A percentile compares a stretch with the other conserved stretches of the same genome.
Evolutionary conservation across 2,329 filamentous ascomycete genomes (phyloP).

Genomic region (Aplosporella prunicola): DNA sequence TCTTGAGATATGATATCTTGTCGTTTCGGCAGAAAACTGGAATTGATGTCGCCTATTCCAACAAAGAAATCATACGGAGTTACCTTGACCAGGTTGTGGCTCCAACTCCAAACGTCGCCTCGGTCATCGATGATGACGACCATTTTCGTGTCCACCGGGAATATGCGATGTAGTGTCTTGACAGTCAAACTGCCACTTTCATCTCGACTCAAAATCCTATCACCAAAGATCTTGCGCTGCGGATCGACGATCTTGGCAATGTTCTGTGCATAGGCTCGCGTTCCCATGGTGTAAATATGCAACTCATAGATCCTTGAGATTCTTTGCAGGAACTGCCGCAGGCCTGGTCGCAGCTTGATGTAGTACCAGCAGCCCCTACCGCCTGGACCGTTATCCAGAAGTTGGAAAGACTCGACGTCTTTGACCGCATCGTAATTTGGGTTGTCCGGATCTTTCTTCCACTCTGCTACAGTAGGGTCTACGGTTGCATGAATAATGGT

Average conservation of each 20-base stretch:
- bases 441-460: slow-evolving; percentile 79
- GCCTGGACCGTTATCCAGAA: slow-evolving; percentile 64
- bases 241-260: slow-evolving; percentile 92
- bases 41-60: slow-evolving; percentile 97
- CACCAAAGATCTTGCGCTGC: slow-evolving; percentile 78
- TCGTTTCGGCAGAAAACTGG: slow-evolving; percentile 83
- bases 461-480: slow-evolving; percentile 91
- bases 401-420: slow-evolving; percentile 78
- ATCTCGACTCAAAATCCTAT: slow-evolving; percentile 90
- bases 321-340: slow-evolving; percentile 68
- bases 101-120: slow-evolving; percentile 93
- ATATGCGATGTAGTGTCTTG: slow-evolving; percentile 83
- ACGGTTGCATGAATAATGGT: slow-evolving; percentile 98
- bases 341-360: slow-evolving; percentile 88
- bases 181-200: slow-evolving; percentile 89
- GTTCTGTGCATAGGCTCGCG: slow-evolving; percentile 84
- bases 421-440: slow-evolving; percentile 88
- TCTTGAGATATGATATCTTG: slow-evolving; percentile 21
- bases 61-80: slow-evolving; percentile 96
- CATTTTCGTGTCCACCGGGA: slow-evolving; percentile 97
- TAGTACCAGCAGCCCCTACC: slow-evolving; percentile 87
- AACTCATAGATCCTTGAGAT: slow-evolving; percentile 80
- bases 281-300: slow-evolving; percentile 99
- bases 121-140: slow-evolving; percentile 98
- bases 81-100: slow-evolving; percentile 87